Evolutionary conservation across 805 yeast genomes (phyloP).

Genomic region (Saccharomycopsis malanga): DNA sequence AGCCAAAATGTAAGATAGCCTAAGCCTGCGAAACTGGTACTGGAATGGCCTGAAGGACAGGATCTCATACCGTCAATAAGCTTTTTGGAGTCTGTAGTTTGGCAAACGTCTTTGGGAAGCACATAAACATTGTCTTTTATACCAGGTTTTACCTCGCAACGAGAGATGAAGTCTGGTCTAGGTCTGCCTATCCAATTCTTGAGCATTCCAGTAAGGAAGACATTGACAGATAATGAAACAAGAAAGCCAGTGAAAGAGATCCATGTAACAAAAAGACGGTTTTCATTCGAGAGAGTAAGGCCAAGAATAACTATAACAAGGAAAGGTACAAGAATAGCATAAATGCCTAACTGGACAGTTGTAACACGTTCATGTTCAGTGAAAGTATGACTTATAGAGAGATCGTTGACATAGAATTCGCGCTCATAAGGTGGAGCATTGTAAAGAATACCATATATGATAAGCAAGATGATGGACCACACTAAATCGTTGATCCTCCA

Average conservation of each 20-base stretch:
- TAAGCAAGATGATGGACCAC: conserved; percentile 8
- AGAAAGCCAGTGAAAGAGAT: conserved; percentile 59
- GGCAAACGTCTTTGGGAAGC: conserved; percentile 36
- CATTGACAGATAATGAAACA: conserved; percentile 52
- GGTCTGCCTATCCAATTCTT: conserved; percentile 86
- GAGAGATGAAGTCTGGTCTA: conserved; percentile 84
- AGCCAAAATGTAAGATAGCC: conserved; percentile 62
- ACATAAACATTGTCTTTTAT: conserved; percentile 45
- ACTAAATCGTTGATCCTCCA: conserved; percentile 20
- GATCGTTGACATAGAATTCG: conserved; percentile 69
- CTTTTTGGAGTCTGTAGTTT: conserved; percentile 28
- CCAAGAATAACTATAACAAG: conserved; percentile 31
- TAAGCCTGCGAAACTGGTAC: conserved; percentile 61
- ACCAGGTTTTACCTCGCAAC: conserved; percentile 63
- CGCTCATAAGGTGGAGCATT: conserved; percentile 59
- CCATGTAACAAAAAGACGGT: conserved; percentile 31
- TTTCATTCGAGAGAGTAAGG: conserved; percentile 28
- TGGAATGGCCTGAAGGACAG: conserved; percentile 79
- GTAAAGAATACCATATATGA: conserved; percentile 15
- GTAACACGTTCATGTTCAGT: conserved; percentile 70
- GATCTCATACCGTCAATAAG: conserved; percentile 67
- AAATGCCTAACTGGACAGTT: conserved; percentile 43
- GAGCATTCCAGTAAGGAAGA: conserved; percentile 63
- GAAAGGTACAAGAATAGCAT: conserved; percentile 47
- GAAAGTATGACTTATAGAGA: conserved; percentile 74